These are phyloP conservation scores for Pseudocercospora musae DNA, from an alignment of 2,329 filamentous ascomycete species.

Conservation along the genomic window DNA sequence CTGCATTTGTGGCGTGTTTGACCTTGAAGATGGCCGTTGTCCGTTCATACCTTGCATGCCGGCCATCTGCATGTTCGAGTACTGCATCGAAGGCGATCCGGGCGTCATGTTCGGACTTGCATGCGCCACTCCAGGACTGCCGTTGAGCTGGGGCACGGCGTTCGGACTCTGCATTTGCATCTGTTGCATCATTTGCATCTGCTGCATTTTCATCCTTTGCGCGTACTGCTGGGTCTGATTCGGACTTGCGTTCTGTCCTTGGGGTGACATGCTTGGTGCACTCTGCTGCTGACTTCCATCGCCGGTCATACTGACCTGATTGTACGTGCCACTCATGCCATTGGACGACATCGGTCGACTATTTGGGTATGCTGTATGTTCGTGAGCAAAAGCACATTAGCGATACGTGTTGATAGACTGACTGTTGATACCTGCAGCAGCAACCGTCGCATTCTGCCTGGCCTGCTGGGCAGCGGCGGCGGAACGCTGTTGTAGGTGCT, in stretches of 20 bases:
- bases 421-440: slow-evolving; percentile 35
- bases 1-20: slow-evolving; percentile 34
- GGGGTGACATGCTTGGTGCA: slow-evolving; percentile 20
- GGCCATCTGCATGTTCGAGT: slow-evolving; percentile 24
- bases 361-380: slow-evolving; percentile 26
- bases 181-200: slow-evolving; percentile 33
- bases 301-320: slow-evolving; percentile 10
- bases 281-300: slow-evolving; percentile 12
- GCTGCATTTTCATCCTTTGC: slow-evolving; percentile 30
- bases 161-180: slow-evolving; percentile 28
- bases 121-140: slow-evolving; percentile 30
- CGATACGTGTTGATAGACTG: slow-evolving; percentile 9
- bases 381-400: slow-evolving; percentile 28
- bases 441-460: slow-evolving; percentile 39
- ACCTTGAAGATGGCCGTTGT: slow-evolving; percentile 28
- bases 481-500: slow-evolving; percentile 36
- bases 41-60: slow-evolving; percentile 16
- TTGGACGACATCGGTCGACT: slow-evolving; percentile 22
- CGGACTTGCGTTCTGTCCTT: slow-evolving; percentile 17
- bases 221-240: slow-evolving; percentile 15
- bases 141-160: slow-evolving; percentile 22
- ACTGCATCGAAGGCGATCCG: slow-evolving; percentile 20
- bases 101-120: slow-evolving; percentile 32
- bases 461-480: slow-evolving; percentile 31
- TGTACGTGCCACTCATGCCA: slow-evolving; percentile 15